Percentiles rank a stretch among this genome's conserved stretches.
Evolutionary conservation across 208 protist genomes (phyloP).

Genomic region (Balamuthia mandrillaris): DNA sequence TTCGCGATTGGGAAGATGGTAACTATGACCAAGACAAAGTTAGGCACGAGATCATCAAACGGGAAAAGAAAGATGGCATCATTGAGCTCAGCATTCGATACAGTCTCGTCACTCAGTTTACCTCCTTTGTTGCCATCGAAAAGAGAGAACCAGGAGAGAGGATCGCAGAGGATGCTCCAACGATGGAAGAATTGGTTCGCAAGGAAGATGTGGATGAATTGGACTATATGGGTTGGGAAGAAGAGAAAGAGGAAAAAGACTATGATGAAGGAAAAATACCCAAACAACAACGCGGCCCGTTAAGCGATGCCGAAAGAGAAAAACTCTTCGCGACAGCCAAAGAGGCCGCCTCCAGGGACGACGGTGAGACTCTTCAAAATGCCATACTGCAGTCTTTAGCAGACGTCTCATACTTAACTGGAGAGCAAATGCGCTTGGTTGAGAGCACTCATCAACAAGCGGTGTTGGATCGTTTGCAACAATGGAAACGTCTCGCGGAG

Average conservation of each 20-base stretch:
- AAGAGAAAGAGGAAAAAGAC: neutral
- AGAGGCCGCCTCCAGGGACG: neutral
- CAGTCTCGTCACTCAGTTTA: constrained; percentile 54
- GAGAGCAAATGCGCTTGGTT: neutral
- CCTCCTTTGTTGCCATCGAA: constrained; percentile 44
- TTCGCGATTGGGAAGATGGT: constrained; percentile 58
- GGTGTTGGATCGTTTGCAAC: neutral
- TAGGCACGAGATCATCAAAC: constrained; percentile 5
- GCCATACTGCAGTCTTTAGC: neutral
- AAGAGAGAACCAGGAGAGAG: neutral
- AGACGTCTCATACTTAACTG: neutral
- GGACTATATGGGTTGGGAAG: neutral
- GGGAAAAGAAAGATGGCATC: constrained; percentile 36
- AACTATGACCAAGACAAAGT: constrained; percentile 25
- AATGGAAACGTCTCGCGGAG: neutral
- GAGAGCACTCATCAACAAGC: neutral
- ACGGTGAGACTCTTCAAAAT: neutral
- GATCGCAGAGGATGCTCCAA: neutral
- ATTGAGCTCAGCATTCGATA: constrained; percentile 49
- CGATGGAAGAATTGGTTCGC: constrained; percentile 3
- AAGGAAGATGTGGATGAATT: neutral
- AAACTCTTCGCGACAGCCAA: neutral
- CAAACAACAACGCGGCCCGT: neutral
- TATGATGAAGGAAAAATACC: neutral
- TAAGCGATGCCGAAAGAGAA: neutral